A percentile compares a stretch with the other conserved stretches of the same genome.
Evolutionary conservation across 768 basidiomycete species (phyloP).

Genomic region (Pulveroboletus sp.): DNA sequence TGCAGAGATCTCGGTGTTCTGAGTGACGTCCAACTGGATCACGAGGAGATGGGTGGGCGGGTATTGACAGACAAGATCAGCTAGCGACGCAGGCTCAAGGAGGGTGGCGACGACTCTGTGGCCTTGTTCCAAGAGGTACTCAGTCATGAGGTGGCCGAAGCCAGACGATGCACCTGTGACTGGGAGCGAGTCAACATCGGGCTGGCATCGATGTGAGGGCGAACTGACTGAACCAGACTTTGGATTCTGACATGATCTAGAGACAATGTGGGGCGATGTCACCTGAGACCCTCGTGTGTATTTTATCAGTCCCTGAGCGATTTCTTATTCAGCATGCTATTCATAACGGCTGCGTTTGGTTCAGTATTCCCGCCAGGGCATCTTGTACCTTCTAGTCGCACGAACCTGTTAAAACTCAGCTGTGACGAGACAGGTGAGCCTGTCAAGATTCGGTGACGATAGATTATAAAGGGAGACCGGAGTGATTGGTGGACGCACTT

Average conservation of each 20-base stretch:
- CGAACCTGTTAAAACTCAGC: no score
- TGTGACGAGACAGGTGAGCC: no score
- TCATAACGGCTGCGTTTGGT: no score
- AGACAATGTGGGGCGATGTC: neutral
- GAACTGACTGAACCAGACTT: constrained; percentile 17
- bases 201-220: neutral
- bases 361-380: no score
- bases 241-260: constrained; percentile 8
- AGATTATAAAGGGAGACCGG: no score
- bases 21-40: constrained; percentile 33
- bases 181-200: constrained; percentile 6
- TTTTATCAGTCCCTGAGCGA: neutral
- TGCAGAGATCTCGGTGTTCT: constrained; percentile 18
- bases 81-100: constrained; percentile 36
- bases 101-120: constrained; percentile 43
- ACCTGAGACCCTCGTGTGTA: neutral
- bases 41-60: constrained; percentile 19
- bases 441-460: no score
- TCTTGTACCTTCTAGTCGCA: no score
- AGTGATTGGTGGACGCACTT: no score
- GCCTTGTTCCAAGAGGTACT: constrained; percentile 32
- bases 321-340: no score
- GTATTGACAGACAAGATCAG: constrained; percentile 27
- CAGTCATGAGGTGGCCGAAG: constrained; percentile 37
- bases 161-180: constrained; percentile 41